Base-by-base conservation (phyloP, 306 rosid species). In the Dryas alaskensis region DNA sequence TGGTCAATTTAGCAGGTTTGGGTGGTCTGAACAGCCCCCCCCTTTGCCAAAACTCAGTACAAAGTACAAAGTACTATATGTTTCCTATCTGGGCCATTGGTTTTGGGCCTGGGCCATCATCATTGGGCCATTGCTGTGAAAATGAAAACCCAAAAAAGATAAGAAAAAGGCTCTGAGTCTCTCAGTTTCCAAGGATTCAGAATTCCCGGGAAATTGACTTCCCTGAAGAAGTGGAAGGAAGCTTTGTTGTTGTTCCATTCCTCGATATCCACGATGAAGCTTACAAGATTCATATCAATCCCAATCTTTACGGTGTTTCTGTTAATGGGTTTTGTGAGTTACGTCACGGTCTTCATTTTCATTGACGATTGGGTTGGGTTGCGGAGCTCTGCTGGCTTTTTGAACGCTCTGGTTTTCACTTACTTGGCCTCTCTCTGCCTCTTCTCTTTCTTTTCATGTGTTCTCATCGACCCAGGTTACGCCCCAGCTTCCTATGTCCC, bases 401-500 rank as follows among this genome's bases (percentile, higher is more conserved):
- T 90, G 75, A 87, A 87, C 80, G 78, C 87, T 60, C 51, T 75
- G 70, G 48, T 87, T 73, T 86, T 90, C 86, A 69, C 92, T 67
- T 69, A 78, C 65, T 45, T 89, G 25, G 83, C 82, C n/a, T 83
- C 82, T 68, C 80, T 90, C 12, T 80, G 82, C 80, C 76, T 90
- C 59, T 81, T 90, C 85, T 89, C 96, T 80, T 90, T 93, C 88
- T 78, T 76, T 45, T 72, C 74, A 5, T 87, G 96, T 76, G 93
- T 93, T 79, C 80, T 93, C 60, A 82, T 82, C 31, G 93, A 90
- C 73, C 96, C 98, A 16, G 98, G 98, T 54, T 73, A 77, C 7
- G 85, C 86, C 31, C 92, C 98, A 9, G 74, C 93, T 85, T 87
- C 97, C 39, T 89, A 87, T 72, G 73, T 77, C 64, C 98, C 98